Evolutionary conservation across 805 yeast species (phyloP).

Genomic region (Torulaspora franciscae): DNA sequence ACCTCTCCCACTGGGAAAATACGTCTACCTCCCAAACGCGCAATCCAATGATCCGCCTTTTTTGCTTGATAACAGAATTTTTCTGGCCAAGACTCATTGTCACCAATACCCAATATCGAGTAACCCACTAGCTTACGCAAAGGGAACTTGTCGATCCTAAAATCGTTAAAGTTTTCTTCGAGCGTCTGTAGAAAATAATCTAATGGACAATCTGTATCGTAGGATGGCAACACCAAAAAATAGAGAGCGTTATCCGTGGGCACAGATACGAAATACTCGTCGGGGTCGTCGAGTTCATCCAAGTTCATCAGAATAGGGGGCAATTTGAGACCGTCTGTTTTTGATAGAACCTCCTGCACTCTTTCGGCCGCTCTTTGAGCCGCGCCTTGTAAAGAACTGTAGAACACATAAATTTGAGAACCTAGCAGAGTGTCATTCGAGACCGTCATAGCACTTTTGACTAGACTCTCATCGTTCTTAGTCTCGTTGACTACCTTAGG

Average conservation of each 20-base stretch:
- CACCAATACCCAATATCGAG: slow-evolving; percentile 85
- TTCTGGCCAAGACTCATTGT: slow-evolving; percentile 76
- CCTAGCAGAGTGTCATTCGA: slow-evolving; percentile 43
- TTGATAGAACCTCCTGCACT: slow-evolving; percentile 40
- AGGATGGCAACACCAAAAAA: slow-evolving; percentile 76
- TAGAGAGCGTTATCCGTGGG: slow-evolving; percentile 58
- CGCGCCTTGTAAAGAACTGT: slow-evolving; percentile 82
- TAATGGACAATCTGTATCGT: slow-evolving; percentile 87
- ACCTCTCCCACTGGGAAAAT: slow-evolving; percentile 78
- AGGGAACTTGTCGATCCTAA: slow-evolving; percentile 80
- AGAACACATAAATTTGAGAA: slow-evolving; percentile 63
- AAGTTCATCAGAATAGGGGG: slow-evolving; percentile 57
- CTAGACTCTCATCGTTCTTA: slow-evolving; percentile 15
- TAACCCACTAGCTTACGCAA: slow-evolving; percentile 66
- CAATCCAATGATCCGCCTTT: slow-evolving; percentile 66
- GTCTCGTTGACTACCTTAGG: slow-evolving; percentile 7
- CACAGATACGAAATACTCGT: slow-evolving; percentile 67
- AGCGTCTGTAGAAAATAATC: slow-evolving; percentile 80
- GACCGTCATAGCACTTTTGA: slow-evolving; percentile 36
- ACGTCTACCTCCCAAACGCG: slow-evolving; percentile 81
- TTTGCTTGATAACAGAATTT: slow-evolving; percentile 85
- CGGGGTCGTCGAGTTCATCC: slow-evolving; percentile 81
- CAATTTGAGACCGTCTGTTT: slow-evolving; percentile 28
- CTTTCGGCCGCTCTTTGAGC: slow-evolving; percentile 62
- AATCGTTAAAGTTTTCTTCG: slow-evolving; percentile 76